Conservation (phyloP, 257 asterid genomes). For the Solanum acaule region DNA sequence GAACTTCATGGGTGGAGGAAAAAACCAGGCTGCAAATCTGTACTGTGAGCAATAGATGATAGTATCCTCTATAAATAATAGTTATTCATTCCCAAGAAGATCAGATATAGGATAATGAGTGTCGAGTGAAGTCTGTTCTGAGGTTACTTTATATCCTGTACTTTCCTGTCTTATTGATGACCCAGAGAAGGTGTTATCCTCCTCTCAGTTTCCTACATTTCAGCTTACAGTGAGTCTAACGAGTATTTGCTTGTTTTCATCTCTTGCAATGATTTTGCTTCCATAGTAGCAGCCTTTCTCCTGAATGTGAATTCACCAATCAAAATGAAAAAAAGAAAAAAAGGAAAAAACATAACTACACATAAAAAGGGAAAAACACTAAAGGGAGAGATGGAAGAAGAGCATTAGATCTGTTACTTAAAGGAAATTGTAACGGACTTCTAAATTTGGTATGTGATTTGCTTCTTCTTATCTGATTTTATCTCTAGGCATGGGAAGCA, state of each 20-base stretch:
- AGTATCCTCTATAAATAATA: background rate
- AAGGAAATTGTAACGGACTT: background rate
- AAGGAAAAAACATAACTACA: background rate
- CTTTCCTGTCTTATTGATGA: background rate
- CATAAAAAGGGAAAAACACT: background rate
- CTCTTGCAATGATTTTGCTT: background rate
- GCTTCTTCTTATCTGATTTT: background rate
- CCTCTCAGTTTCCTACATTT: background rate
- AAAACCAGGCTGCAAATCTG: background rate
- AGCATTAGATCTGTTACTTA: background rate
- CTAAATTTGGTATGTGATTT: background rate
- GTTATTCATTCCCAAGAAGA: background rate
- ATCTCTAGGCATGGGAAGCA: conserved; percentile 66
- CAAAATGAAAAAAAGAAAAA: background rate
- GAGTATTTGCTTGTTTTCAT: background rate
- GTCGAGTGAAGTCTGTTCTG: background rate
- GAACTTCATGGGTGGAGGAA: background rate
- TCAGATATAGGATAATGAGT: background rate
- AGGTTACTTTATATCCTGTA: background rate
- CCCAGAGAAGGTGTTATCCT: background rate
- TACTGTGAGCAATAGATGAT: background rate
- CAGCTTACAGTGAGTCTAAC: background rate
- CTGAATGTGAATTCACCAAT: background rate
- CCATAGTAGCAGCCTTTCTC: background rate
- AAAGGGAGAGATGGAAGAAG: background rate